Evolutionary conservation across 768 basidiomycete genomes (phyloP).

Genomic region (Lactarius quietus): DNA sequence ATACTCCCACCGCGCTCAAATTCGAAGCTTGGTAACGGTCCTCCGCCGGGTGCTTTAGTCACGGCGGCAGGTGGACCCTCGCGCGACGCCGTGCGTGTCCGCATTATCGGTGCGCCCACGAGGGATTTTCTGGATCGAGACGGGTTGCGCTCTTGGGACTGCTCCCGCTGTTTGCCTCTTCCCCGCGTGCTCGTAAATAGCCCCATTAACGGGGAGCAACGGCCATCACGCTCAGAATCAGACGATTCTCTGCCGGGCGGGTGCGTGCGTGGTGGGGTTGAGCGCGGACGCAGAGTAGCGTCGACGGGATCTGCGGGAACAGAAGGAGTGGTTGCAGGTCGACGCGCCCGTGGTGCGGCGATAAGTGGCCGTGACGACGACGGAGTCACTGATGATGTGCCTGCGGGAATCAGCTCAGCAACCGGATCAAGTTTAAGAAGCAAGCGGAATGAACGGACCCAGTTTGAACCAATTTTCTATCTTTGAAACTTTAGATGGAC

Average conservation of each 20-base stretch:
- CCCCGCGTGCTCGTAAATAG: conserved; percentile 28
- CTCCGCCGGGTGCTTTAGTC: not conserved
- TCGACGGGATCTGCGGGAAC: conserved; percentile 1
- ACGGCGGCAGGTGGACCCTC: conserved; percentile 13
- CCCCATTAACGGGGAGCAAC: conserved; percentile 36
- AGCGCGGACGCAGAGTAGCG: conserved; percentile 18
- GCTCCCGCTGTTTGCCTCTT: conserved; percentile 17
- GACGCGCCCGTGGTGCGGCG: conserved; percentile 11
- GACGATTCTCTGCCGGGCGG: conserved; percentile 17
- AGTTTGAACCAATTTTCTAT: conserved; percentile 20
- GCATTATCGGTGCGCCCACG: conserved; percentile 21
- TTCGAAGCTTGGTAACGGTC: conserved; percentile 17
- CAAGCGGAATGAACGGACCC: not conserved
- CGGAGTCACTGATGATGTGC: not conserved
- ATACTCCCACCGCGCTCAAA: conserved; percentile 13
- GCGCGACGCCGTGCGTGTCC: conserved; percentile 25
- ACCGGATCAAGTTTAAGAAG: not conserved
- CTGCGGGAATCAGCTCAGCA: not conserved
- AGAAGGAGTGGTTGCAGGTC: conserved; percentile 2
- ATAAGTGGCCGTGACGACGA: conserved; percentile 13
- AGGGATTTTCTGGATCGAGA: conserved; percentile 6
- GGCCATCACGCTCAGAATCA: conserved; percentile 29
- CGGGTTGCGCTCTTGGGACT: conserved; percentile 1
- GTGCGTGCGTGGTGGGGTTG: conserved; percentile 26
- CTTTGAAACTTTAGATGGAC: conserved; percentile 10